These are phyloP conservation scores for Xanthoceras sorbifolium DNA, from an alignment of 345 rosid genomes.

Conservation along the genomic window DNA sequence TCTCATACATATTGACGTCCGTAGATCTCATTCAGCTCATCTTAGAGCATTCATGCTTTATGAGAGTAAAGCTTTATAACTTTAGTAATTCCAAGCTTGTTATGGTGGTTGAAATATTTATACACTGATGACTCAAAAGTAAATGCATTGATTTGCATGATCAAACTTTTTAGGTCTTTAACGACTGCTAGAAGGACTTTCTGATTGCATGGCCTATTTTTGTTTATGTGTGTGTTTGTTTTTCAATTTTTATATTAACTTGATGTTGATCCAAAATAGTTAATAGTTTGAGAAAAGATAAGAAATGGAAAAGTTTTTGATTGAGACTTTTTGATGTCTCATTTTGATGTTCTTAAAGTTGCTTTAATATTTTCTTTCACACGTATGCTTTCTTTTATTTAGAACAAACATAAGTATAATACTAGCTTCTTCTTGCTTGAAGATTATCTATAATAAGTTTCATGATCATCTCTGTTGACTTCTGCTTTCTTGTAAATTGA, in stretches of 20 bases:
- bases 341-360: not conserved
- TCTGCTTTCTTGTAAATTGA: slow-evolving; percentile 9
- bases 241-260: not conserved
- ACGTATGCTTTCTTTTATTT: not conserved
- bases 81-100: not conserved
- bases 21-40: not conserved
- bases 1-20: not conserved
- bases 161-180: not conserved
- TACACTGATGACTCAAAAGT: not conserved
- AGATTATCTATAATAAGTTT: not conserved
- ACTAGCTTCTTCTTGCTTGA: not conserved
- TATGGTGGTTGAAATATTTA: not conserved
- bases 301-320: not conserved
- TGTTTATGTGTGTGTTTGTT: not conserved
- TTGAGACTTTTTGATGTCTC: not conserved
- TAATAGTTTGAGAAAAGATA: not conserved
- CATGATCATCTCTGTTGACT: not conserved
- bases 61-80: not conserved
- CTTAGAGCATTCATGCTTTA: not conserved
- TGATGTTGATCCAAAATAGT: not conserved
- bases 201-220: not conserved
- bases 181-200: not conserved
- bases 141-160: not conserved
- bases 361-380: not conserved
- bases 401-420: not conserved